phyloP scores from a whole-genome alignment of 768 basidiomycete genomes.

The Tricholomella constricta region DNA sequence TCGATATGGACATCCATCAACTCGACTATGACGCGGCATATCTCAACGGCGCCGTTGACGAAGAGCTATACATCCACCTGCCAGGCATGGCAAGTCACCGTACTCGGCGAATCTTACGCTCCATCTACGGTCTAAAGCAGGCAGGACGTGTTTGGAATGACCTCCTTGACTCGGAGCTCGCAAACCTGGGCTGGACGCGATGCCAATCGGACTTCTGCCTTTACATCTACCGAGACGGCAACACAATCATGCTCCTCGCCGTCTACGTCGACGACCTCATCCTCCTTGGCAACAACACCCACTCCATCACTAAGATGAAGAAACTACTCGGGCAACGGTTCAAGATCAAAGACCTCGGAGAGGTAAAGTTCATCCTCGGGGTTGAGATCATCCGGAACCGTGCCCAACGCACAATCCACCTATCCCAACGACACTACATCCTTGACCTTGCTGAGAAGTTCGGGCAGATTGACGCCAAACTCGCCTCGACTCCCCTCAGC shows the following conservation, averaged over 20 bases:
- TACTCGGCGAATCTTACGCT: not conserved
- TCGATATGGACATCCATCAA: constrained; percentile 30
- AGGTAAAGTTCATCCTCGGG: not conserved
- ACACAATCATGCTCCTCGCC: not conserved
- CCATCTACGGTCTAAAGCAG: not conserved
- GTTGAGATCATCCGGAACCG: not conserved
- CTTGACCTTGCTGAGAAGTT: not conserved
- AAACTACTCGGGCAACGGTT: constrained; percentile 1
- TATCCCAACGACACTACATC: not conserved
- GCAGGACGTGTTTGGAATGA: not conserved
- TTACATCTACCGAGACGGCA: constrained; percentile 2
- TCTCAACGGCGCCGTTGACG: not conserved
- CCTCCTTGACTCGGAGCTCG: no score
- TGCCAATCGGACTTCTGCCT: not conserved
- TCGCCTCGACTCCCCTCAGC: not conserved
- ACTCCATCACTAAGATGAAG: not conserved
- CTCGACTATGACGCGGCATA: constrained; percentile 36
- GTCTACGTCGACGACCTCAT: no score
- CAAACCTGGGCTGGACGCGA: no score
- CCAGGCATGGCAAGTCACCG: not conserved
- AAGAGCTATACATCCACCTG: not conserved
- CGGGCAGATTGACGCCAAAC: not conserved
- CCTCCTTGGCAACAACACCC: no score
- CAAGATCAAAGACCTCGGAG: not conserved
- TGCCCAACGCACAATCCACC: not conserved